These are phyloP conservation scores for Fraxinus latifolia DNA, from an alignment of 305 asterid species.

Conservation along the genomic window DNA sequence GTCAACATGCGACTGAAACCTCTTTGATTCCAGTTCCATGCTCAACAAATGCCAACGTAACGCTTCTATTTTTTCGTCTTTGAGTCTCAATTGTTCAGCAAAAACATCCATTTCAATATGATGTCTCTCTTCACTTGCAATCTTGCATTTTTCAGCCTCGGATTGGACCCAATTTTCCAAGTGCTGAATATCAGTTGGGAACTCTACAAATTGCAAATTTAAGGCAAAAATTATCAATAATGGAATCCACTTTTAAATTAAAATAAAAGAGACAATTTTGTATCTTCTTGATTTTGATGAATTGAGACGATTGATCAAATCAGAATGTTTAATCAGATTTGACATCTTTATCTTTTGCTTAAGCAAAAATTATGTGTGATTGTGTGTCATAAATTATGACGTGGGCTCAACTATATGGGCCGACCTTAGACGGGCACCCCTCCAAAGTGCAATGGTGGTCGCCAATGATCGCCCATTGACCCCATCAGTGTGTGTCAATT, in stretches of 20 bases:
- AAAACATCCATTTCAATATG: conserved; percentile 71
- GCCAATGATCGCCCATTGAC: background rate
- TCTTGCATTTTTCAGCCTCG: conserved; percentile 45
- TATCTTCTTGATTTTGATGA: background rate
- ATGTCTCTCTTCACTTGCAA: conserved; percentile 54
- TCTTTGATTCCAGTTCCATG: conserved; percentile 76
- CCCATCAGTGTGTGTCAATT: background rate
- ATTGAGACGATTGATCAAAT: background rate
- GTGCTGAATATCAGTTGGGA: conserved; percentile 40
- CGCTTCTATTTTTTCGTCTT: conserved; percentile 74
- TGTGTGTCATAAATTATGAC: background rate
- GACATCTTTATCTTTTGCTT: background rate
- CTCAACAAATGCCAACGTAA: conserved; percentile 69
- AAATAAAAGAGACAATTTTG: background rate
- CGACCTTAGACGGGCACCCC: background rate
- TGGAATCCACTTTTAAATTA: background rate
- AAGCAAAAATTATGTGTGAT: background rate
- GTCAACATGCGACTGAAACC: conserved; percentile 55
- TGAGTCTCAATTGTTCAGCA: conserved; percentile 71
- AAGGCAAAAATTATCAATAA: background rate
- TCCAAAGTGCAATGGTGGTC: background rate
- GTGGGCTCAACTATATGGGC: background rate
- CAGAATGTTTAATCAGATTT: background rate
- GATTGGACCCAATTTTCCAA: conserved; percentile 53
- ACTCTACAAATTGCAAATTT: conserved; percentile 19